phyloP scores from a whole-genome alignment of 345 rosid genomes.

The Melastoma malabathricum region DNA sequence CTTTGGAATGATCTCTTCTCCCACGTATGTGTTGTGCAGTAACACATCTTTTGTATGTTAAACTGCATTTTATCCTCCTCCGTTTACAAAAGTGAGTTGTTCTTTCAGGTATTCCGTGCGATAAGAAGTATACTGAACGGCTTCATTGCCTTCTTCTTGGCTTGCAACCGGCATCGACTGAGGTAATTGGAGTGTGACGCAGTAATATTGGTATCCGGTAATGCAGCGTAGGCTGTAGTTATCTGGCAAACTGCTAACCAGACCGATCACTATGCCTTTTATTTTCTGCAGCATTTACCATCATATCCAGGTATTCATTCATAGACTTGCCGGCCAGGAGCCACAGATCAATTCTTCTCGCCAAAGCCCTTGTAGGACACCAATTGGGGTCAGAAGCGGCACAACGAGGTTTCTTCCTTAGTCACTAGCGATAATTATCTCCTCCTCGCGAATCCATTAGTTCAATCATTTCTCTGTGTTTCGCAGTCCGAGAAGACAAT shows the following conservation, averaged over 20 bases:
- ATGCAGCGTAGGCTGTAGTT: not conserved
- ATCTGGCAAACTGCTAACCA: not conserved
- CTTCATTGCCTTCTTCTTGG: constrained; percentile 67
- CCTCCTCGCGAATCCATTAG: too few species aligned
- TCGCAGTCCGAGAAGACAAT: too few species aligned
- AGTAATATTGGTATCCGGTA: too few species aligned
- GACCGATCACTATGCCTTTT: too few species aligned
- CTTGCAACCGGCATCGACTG: constrained; percentile 97
- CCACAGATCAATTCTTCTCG: too few species aligned
- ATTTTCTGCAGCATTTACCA: constrained; percentile 16
- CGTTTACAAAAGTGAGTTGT: constrained; percentile 1
- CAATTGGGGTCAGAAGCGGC: too few species aligned
- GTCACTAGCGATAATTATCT: too few species aligned
- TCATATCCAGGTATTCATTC: constrained; percentile 18
- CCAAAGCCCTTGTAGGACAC: too few species aligned
- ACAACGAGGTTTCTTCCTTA: too few species aligned
- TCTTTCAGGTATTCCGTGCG: constrained; percentile 72
- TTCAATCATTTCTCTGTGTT: too few species aligned
- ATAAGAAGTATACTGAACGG: constrained; percentile 84
- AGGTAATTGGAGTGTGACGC: constrained; percentile 32
- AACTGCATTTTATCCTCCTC: not conserved
- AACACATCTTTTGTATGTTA: not conserved
- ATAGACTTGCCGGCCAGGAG: constrained; percentile 9
- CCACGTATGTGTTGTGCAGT: constrained; percentile 31
- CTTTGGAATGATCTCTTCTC: constrained; percentile 98